A percentile compares a stretch with the other conserved stretches of the same genome.
These are phyloP conservation scores for Pseudophaeomoniella oleicola DNA, from an alignment of 2,329 filamentous ascomycete species.

Conservation along the genomic window DNA sequence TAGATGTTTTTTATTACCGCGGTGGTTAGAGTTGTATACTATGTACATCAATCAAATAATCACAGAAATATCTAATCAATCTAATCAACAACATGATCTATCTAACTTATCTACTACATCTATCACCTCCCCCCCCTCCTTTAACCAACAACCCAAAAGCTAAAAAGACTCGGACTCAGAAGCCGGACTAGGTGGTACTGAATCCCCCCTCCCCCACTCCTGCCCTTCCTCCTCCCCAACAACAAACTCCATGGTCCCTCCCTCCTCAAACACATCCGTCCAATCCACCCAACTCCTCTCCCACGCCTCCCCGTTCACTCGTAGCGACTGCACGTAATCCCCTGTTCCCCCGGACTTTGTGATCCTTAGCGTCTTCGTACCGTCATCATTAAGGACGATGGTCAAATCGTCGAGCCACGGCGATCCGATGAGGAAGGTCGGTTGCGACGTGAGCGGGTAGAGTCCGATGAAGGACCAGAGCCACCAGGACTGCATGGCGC, in stretches of 20 bases:
- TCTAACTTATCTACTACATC: too few species aligned
- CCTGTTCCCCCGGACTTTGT: slow-evolving; percentile 37
- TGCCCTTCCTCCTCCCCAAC: slow-evolving; percentile 34
- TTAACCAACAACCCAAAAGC: background rate
- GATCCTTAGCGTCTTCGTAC: slow-evolving; percentile 38
- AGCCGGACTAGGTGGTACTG: slow-evolving; percentile 47
- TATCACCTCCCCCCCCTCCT: too few species aligned
- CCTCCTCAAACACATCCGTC: slow-evolving; percentile 50
- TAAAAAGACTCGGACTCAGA: slow-evolving; percentile 6
- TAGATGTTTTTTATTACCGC: too few species aligned
- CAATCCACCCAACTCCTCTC: slow-evolving; percentile 50
- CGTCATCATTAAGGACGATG: slow-evolving; percentile 39
- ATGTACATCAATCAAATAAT: too few species aligned
- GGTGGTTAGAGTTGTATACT: too few species aligned
- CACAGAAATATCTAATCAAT: too few species aligned
- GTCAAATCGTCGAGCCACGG: slow-evolving; percentile 48
- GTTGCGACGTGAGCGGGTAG: slow-evolving; percentile 54
- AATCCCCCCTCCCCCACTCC: slow-evolving; percentile 42
- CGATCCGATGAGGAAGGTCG: slow-evolving; percentile 49
- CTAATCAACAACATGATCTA: too few species aligned
- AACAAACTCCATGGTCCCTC: slow-evolving; percentile 49
- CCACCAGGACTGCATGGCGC: slow-evolving; percentile 58
- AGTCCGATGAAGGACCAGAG: slow-evolving; percentile 56
- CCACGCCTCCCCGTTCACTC: slow-evolving; percentile 50
- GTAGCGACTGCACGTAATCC: slow-evolving; percentile 50